Evolutionary conservation across 441 rosid genomes (phyloP), one percentile per base, ranked within the genome.

Genomic region (Daphne laureola): DNA sequence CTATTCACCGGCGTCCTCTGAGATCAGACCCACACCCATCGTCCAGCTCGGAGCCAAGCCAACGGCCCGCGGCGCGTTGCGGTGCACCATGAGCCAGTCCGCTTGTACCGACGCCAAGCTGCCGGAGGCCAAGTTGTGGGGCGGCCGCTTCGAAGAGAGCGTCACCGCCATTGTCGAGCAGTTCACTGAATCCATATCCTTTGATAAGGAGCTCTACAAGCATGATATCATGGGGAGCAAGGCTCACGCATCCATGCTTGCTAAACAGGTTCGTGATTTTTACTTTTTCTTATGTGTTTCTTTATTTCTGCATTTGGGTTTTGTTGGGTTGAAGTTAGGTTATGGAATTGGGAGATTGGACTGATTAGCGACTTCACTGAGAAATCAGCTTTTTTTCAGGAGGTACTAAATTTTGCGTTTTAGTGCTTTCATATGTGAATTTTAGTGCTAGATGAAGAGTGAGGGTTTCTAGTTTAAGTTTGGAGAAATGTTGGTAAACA

Each of bases 231-330:
- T 67, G 89, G 98, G 97, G 0, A 89, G 96, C 59, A 92, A 86
- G 68, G 97, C 96, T 17, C 97, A 89, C 58, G 98, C 98, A 5
- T 76, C 86, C n/a, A 92, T 92, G 98, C 90, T 92, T 8, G 89
- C 90, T 60, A 58, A 76, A 27, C 83, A 89, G 96, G 97, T 92
- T 49, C 15, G 12, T 46, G 3, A 2, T 4, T 14, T 17, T 43
- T 7, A 5, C 0, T 17, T 6, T 12, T 17, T 25, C 31, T 14
- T 17, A 23, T 4, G 18, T 0, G n/a, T 18, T 16, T 27, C n/a
- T 8, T 44, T 14, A 12, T 15, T 14, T 15, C 46, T 16, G 25
- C 26, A 17, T 12, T 3, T 14, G 44, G 53, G 53, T 51, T 45
- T 55, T 15, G 25, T 36, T 65, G 47, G 55, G 53, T 50, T 25